Evolutionary conservation across 164 flowering plant genomes (phyloP).

Genomic region (Macadamia tetraphylla): DNA sequence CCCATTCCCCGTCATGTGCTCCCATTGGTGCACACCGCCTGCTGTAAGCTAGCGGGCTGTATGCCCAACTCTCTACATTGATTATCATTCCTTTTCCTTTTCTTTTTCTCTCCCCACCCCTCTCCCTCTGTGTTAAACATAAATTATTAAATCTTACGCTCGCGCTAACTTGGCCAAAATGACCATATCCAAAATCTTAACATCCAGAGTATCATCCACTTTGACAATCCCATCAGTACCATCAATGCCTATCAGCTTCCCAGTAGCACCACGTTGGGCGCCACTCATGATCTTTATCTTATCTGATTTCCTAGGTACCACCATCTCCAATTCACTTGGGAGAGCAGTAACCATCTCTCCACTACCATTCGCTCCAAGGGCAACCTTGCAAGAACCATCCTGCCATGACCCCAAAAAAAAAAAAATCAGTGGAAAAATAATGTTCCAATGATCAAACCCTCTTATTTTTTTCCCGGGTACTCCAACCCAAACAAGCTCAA

Average conservation of each 20-base stretch:
- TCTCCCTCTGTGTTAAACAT: no score
- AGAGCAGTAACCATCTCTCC: constrained; percentile 58
- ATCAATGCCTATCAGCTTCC: constrained; percentile 91
- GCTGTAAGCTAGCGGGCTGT: no score
- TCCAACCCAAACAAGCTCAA: background rate
- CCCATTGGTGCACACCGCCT: no score
- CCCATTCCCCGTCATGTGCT: no score
- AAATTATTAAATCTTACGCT: constrained; percentile 2
- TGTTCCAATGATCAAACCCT: no score
- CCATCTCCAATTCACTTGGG: constrained; percentile 63
- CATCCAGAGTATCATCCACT: constrained; percentile 82
- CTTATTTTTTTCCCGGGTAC: no score
- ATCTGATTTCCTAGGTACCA: constrained; percentile 71
- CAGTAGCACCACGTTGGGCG: constrained; percentile 71
- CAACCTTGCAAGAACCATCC: constrained; percentile 88
- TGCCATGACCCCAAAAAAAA: constrained; percentile 18
- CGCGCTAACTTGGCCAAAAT: constrained; percentile 69
- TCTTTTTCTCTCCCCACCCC: no score
- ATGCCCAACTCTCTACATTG: no score
- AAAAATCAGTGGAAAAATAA: background rate
- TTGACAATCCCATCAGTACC: constrained; percentile 94
- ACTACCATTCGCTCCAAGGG: constrained; percentile 63
- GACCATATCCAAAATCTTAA: constrained; percentile 83
- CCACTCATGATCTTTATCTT: constrained; percentile 91
- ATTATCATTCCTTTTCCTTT: no score